Evolutionary conservation across 352 stramenopile genomes (phyloP).

Genomic region (Halophytophthora batemanensis): DNA sequence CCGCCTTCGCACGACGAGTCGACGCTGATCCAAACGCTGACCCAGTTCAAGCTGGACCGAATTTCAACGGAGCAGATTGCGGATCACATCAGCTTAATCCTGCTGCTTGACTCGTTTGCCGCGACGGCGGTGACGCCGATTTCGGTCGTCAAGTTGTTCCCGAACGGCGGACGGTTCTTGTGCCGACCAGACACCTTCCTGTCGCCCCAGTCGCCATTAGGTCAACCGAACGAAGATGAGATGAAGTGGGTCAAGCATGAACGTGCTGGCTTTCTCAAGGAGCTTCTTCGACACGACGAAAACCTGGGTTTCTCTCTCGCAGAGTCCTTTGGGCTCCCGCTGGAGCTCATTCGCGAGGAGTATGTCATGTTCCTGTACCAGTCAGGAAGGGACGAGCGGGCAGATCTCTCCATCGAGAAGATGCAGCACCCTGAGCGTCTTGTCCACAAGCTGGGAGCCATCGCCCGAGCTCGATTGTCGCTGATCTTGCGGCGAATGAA

Average conservation of each 20-base stretch:
- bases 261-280: conserved; percentile 63
- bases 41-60: conserved; percentile 34
- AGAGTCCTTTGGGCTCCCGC: conserved; percentile 68
- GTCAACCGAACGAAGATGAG: conserved; percentile 22
- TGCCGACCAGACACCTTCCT: conserved; percentile 65
- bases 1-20: conserved; percentile 51
- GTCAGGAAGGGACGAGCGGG: conserved; percentile 59
- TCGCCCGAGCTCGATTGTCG: conserved; percentile 65
- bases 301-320: conserved; percentile 58
- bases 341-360: conserved; percentile 75
- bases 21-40: conserved; percentile 44
- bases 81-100: conserved; percentile 71
- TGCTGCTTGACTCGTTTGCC: conserved; percentile 80
- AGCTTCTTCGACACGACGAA: conserved; percentile 70
- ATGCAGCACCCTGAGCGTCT: conserved; percentile 67
- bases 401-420: conserved; percentile 71
- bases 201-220: conserved; percentile 1
- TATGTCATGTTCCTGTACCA: conserved; percentile 83
- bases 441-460: conserved; percentile 51
- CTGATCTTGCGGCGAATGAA: conserved; percentile 82
- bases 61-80: conserved; percentile 39
- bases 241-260: conserved; percentile 31
- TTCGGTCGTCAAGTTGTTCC: conserved; percentile 67
- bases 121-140: conserved; percentile 65
- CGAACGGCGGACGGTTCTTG: conserved; percentile 40